Evolutionary conservation across 2,329 filamentous ascomycete genomes (phyloP), one percentile per base, ranked within the genome.

Genomic region (Zalaria obscura): DNA sequence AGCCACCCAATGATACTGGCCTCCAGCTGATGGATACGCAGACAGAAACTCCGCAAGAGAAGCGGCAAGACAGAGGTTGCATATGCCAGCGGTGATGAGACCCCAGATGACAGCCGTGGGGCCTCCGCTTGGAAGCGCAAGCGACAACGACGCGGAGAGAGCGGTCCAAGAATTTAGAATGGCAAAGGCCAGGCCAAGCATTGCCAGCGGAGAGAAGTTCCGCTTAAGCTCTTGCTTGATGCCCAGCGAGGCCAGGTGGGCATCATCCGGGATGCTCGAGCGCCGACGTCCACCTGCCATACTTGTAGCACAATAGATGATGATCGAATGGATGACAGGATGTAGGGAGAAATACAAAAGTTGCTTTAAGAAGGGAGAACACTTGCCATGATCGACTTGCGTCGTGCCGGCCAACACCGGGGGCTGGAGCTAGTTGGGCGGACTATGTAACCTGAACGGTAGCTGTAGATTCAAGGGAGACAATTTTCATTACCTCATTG

Each of bases 21-120:
- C 55, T 8, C 54, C 56, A 7, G n/a, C 75, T 48, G 55, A 78
- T 53, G 34, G 73, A 47, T 47, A 70, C 57, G 56, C 78, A 78
- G 45, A 65, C 59, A 27, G 72, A 65, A 55, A 85, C 55, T 85
- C 81, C 38, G 80, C 79, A 27, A 85, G 66, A 3, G 76, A 81
- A 5, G 76, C 71, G 4, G 80, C 77, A 32, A 84, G 68, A 50
- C 75, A 81, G 6, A 84, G 53, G 51, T 84, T 85, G 63, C 80
- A 84, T 37, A 83, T 50, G 39, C 78, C 67, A 5, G 66, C 65
- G 2, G 66, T 68, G 8, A 74, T 52, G 4, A 70, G 52, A 3
- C 82, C 83, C 82, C 83, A 88, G 44, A 88, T 71, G 34, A 87
- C 78, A 44, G 78, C 72, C 5, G 73, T 76, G 18, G 78, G 72